Base-by-base conservation (phyloP, 78 protist species). In the Dictyostelium brefeldianum region DNA sequence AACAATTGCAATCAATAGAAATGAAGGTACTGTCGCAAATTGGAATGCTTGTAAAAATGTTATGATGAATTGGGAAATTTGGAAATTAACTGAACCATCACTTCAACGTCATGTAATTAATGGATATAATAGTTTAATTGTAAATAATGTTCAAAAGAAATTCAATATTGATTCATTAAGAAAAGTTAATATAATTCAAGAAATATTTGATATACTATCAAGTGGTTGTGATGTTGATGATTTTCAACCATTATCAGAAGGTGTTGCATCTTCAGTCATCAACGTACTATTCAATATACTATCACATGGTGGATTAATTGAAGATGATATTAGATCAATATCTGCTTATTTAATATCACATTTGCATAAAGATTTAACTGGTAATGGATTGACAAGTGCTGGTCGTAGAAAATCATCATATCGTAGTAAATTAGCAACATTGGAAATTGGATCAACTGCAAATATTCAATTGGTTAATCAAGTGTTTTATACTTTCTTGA, bases 11-110 rank as follows among this genome's bases (percentile, higher is more conserved):
- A 15, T 41, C 29, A 9, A 17, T 0, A 31, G 48, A 0, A 36
- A 20, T 9, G 93, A 87, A 12, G 93, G 93, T 77, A 87, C 93
- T 0, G 93, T 87, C 18, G 93, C 93, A 51, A 87, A 87, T 36
- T 87, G 93, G 93, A 87, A 77, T 50, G 93, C 93, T 14, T 87
- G 93, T 47, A 87, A 87, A 67, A 56, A 87, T 4, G 50, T 87
- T 12, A 47, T 87, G 84, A 74, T 87, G 85, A 62, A 87, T 56
- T 65, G 69, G 69, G 64, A 56, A 15, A 43, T 87, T 20, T 87
- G 93, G 93, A 87, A 78, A 43, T 22, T 62, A 25, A 77, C 79
- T 4, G 3, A 47, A 20, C 17, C 73, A 2, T 51, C 67, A 9
- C 15, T 78, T 6, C 84, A 87, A 50, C 25, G 47, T n/a, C 79